These are phyloP conservation scores for Bothriochloa decipiens DNA, from an alignment of 176 grass and related monocot species.

Conservation along the genomic window DNA sequence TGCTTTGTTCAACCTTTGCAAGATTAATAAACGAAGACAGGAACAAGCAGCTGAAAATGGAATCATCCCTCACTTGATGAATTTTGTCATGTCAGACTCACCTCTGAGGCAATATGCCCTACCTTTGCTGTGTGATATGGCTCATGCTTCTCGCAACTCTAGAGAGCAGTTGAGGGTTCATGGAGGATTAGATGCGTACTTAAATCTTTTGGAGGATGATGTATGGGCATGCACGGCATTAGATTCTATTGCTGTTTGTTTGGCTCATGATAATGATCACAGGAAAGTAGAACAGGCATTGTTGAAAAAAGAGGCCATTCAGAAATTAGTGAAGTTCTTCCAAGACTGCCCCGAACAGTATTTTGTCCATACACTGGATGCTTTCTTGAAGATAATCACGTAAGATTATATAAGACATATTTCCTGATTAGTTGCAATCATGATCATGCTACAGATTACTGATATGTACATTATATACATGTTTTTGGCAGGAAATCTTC, in stretches of 20 bases:
- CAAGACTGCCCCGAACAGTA: slow-evolving; percentile 93
- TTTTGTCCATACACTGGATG: slow-evolving; percentile 87
- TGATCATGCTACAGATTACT: slow-evolving; percentile 28
- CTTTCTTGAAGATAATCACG: slow-evolving; percentile 99
- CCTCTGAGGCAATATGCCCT: slow-evolving; percentile 90
- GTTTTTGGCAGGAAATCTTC: slow-evolving; percentile 81
- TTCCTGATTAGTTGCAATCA: slow-evolving; percentile 27
- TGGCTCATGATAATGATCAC: slow-evolving; percentile 93
- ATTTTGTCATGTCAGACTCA: slow-evolving; percentile 96
- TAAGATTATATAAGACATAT: slow-evolving; percentile 51
- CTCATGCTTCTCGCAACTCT: slow-evolving; percentile 94
- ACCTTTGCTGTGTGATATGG: slow-evolving; percentile 97
- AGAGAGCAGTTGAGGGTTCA: slow-evolving; percentile 95
- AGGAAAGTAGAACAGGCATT: slow-evolving; percentile 93
- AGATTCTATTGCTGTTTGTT: slow-evolving; percentile 95
- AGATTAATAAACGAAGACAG: slow-evolving; percentile 98
- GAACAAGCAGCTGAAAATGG: slow-evolving; percentile 99
- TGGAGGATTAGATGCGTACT: slow-evolving; percentile 92
- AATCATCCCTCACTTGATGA: slow-evolving; percentile 99
- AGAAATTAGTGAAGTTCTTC: slow-evolving; percentile 91
- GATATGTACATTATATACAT: slow-evolving; percentile 16
- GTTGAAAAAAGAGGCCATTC: slow-evolving; percentile 87
- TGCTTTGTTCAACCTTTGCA: slow-evolving; percentile 96
- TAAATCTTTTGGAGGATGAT: slow-evolving; percentile 90
- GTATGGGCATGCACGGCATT: slow-evolving; percentile 82